A percentile compares a stretch with the other conserved stretches of the same genome.
phyloP scores from a whole-genome alignment of 345 rosid species.

The Populus pruinosa region DNA sequence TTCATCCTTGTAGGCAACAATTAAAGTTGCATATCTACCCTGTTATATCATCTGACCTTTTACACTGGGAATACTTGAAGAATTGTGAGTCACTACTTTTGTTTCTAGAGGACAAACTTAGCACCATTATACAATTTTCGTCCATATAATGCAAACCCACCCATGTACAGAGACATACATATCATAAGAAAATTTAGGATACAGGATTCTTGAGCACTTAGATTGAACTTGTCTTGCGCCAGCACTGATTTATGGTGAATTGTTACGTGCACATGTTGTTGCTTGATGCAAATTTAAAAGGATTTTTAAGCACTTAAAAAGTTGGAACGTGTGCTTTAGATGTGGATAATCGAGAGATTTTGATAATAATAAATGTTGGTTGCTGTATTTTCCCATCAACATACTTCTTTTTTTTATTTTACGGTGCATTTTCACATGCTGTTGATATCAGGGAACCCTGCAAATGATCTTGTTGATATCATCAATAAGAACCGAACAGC shows the following conservation, averaged over 20 bases:
- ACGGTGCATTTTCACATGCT: neutral
- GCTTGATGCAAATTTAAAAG: neutral
- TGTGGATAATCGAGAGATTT: neutral
- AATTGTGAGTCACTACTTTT: neutral
- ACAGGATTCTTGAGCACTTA: neutral
- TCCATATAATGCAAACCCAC: neutral
- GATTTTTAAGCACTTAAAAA: too few relatives aligned
- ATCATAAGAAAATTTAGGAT: neutral
- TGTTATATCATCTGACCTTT: neutral
- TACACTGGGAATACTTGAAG: neutral
- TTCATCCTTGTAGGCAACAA: neutral
- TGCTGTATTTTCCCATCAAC: neutral
- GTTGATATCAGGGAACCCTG: slow-evolving; percentile 56
- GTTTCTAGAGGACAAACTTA: neutral
- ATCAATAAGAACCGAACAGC: slow-evolving; percentile 70
- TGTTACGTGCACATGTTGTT: neutral
- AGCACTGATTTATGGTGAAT: neutral
- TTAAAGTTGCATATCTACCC: neutral
- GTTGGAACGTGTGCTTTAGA: neutral
- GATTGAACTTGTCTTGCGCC: neutral
- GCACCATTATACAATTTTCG: neutral
- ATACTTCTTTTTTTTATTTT: neutral
- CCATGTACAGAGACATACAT: neutral
- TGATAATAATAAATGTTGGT: neutral
- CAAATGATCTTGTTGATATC: slow-evolving; percentile 67